phyloP scores from a whole-genome alignment of 2,329 filamentous ascomycete genomes.

The Pseudogymnoascus sp. region DNA sequence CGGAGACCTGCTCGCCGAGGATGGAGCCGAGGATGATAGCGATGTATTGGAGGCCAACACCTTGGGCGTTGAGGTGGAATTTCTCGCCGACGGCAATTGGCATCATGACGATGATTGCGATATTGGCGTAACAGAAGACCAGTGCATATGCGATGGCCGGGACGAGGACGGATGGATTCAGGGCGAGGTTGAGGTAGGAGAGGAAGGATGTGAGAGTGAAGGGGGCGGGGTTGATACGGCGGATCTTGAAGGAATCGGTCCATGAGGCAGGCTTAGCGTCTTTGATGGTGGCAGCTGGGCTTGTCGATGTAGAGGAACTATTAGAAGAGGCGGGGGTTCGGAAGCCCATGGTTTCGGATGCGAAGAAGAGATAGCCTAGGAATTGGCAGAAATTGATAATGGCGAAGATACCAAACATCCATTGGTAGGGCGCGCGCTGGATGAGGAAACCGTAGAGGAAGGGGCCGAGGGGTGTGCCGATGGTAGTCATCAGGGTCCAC shows the following conservation, averaged over 20 bases:
- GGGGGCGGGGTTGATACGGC: not conserved
- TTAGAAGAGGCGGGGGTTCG: too few species aligned
- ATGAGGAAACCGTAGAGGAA: conserved; percentile 33
- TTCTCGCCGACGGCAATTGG: conserved; percentile 44
- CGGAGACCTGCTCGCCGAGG: conserved; percentile 44
- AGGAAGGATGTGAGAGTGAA: not conserved
- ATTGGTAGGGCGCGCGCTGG: conserved; percentile 38
- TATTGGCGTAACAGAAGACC: conserved; percentile 24
- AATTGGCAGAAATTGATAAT: conserved; percentile 26
- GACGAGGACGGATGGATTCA: not conserved
- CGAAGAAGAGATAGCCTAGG: conserved; percentile 2
- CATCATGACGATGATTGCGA: not conserved
- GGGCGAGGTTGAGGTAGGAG: not conserved
- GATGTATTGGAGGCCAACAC: conserved; percentile 44
- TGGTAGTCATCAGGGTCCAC: too few species aligned
- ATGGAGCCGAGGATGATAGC: conserved; percentile 42
- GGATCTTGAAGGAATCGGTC: not conserved
- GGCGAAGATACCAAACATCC: conserved; percentile 46
- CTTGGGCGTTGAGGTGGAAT: conserved; percentile 42
- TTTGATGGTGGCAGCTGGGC: not conserved
- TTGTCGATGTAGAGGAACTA: not conserved
- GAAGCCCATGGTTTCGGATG: not conserved
- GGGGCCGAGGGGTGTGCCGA: conserved; percentile 13
- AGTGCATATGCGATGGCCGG: conserved; percentile 31
- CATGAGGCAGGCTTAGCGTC: not conserved